Base-by-base conservation (phyloP, 139 green algal species). In the Ulvella scutata region DNA sequence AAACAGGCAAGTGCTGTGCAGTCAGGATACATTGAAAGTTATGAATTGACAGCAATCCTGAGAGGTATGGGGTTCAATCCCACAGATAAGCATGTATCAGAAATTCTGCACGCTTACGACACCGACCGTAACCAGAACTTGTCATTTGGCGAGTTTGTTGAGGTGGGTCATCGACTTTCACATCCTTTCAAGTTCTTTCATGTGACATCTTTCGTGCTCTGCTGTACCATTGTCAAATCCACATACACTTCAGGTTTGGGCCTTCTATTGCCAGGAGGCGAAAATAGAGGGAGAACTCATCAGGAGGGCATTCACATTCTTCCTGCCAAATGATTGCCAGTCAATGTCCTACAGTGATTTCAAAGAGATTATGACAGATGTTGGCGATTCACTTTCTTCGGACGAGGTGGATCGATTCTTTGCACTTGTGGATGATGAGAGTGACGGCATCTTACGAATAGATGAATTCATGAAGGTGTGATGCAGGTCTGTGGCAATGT, bases 191-290 rank as follows among this genome's bases (percentile, higher is more conserved):
- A n/a, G n/a, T n/a, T n/a, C n/a, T n/a, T n/a, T n/a, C n/a, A n/a
- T n/a, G n/a, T n/a, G n/a, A n/a, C n/a, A n/a, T n/a, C n/a, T n/a
- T n/a, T n/a, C n/a, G n/a, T n/a, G n/a, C n/a, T n/a, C n/a, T n/a
- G n/a, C n/a, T n/a, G n/a, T n/a, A n/a, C n/a, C n/a, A n/a, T n/a
- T n/a, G n/a, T n/a, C n/a, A n/a, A n/a, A n/a, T n/a, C n/a, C n/a
- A n/a, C n/a, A n/a, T n/a, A n/a, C n/a, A n/a, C n/a, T n/a, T n/a
- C 51, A 67, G 51, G 51, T 67, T 29, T 67, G 51, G 51, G 51
- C 51, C 7, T 67, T 36, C 51, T 67, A 67, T 23, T 67, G 51
- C 51, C 51, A 67, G 17, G 51, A 67, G 20, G 51, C 51, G 33
- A n/a, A 67, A 26, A 36, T 26, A 67, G 51, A 67, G 20, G 51